Conservation (phyloP, 2,329 filamentous ascomycete genomes). For the Mycosphaerella sp. region DNA sequence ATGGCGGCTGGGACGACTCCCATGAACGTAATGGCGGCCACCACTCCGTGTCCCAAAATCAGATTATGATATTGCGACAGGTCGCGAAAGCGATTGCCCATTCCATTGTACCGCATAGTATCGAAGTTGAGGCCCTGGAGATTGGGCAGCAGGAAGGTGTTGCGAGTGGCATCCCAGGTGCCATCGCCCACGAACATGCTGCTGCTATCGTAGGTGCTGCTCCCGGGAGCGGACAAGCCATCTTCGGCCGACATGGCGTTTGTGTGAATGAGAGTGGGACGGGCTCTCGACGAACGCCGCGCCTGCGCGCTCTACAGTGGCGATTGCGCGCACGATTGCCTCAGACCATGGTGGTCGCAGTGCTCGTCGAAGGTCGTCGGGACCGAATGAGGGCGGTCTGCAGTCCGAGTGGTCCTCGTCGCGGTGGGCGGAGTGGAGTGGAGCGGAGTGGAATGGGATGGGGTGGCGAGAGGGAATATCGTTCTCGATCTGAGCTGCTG, state of each 20-base stretch:
- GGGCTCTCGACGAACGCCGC: neutral
- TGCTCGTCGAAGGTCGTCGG: neutral
- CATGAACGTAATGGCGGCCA: slow-evolving; percentile 68
- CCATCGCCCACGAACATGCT: slow-evolving; percentile 75
- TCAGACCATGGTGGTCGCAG: neutral
- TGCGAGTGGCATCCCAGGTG: slow-evolving; percentile 73
- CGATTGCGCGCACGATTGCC: neutral
- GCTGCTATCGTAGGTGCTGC: slow-evolving; percentile 65
- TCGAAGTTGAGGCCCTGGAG: slow-evolving; percentile 70
- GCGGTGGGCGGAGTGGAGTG: no score
- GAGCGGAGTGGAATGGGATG: no score
- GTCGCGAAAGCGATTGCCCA: slow-evolving; percentile 72
- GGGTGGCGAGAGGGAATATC: no score
- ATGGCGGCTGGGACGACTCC: slow-evolving; percentile 68
- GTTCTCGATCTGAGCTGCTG: no score
- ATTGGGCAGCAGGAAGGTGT: slow-evolving; percentile 72
- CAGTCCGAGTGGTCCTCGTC: neutral
- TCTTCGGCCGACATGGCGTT: slow-evolving; percentile 27
- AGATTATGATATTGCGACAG: slow-evolving; percentile 64
- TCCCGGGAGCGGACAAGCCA: slow-evolving; percentile 60
- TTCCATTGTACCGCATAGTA: slow-evolving; percentile 81
- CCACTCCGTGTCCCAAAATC: slow-evolving; percentile 63
- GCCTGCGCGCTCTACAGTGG: neutral
- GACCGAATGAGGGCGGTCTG: neutral
- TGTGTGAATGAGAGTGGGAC: neutral